Conservation (phyloP, 805 yeast genomes). For the Saccharomycopsis sp. region DNA sequence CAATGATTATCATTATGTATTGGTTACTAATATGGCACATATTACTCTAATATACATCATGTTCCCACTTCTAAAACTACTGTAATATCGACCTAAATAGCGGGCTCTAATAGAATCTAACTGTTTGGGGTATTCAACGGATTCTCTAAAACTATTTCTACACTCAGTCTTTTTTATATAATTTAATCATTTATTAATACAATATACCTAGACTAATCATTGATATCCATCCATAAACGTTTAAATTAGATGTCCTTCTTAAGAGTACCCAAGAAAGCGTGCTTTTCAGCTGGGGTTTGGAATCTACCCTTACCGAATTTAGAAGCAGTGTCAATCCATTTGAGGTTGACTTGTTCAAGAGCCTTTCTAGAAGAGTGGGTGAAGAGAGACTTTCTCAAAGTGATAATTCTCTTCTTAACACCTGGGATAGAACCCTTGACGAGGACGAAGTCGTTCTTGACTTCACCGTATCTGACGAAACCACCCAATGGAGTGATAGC, state of each 20-base stretch:
- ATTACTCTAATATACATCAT: no score
- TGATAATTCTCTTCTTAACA: conserved; percentile 98
- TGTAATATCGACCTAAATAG: no score
- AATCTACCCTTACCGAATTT: conserved; percentile 99
- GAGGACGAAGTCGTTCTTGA: conserved; percentile 96
- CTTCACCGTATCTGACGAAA: conserved; percentile 98
- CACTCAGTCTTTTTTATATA: no score
- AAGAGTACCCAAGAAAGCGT: conserved; percentile 98
- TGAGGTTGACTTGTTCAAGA: conserved; percentile 89
- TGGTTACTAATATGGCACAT: no score
- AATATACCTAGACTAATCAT: no score
- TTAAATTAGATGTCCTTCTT: conserved; percentile 75
- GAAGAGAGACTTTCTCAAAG: conserved; percentile 97
- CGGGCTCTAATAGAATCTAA: no score
- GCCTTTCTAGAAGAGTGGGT: conserved; percentile 98
- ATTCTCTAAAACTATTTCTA: no score
- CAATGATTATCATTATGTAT: no score
- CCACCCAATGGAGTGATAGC: conserved; percentile 99
- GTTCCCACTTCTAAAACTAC: no score
- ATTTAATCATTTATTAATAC: no score
- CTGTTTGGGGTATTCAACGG: no score
- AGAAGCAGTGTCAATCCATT: conserved; percentile 99
- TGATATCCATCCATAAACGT: no score
- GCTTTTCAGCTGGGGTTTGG: conserved; percentile 99
- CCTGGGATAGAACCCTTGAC: conserved; percentile 99